phyloP scores from a whole-genome alignment of 2,329 filamentous ascomycete genomes.

The Neofusicoccum sp. region DNA sequence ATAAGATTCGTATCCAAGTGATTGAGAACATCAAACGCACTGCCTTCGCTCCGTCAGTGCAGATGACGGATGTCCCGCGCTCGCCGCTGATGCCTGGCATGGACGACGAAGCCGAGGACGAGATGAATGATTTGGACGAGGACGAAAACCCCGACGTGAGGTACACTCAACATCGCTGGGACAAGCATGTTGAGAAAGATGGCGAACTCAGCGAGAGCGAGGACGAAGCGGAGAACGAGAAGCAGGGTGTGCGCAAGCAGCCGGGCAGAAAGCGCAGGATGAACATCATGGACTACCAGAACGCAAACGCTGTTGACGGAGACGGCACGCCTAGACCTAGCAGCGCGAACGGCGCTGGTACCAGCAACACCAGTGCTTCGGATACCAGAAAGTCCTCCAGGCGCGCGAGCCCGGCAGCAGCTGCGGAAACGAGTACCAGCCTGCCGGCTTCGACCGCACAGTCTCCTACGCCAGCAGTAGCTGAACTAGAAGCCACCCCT shows the following conservation, averaged over 20 bases:
- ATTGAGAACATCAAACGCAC: constrained; percentile 66
- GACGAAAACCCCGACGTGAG: constrained; percentile 83
- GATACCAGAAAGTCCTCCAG: constrained; percentile 31
- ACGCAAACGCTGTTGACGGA: constrained; percentile 46
- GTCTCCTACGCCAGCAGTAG: not conserved
- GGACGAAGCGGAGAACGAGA: constrained; percentile 85
- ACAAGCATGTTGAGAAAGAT: constrained; percentile 71
- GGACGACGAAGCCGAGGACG: constrained; percentile 64
- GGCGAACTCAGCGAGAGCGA: constrained; percentile 75
- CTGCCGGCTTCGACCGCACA: not conserved
- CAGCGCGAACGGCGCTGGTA: constrained; percentile 26
- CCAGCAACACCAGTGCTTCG: constrained; percentile 31
- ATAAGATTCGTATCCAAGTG: constrained; percentile 65
- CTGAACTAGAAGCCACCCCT: not conserved
- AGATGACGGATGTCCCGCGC: constrained; percentile 63
- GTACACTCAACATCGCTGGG: constrained; percentile 77
- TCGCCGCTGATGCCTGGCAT: constrained; percentile 56
- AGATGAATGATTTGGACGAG: constrained; percentile 69
- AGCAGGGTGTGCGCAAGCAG: constrained; percentile 63
- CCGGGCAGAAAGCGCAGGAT: constrained; percentile 48
- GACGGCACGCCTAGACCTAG: constrained; percentile 25
- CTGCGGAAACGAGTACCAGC: not conserved
- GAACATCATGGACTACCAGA: constrained; percentile 62
- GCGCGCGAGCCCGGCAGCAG: constrained; percentile 17
- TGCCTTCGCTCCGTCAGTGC: constrained; percentile 60